A percentile compares a stretch with the other conserved stretches of the same genome.
Evolutionary conservation across 441 rosid genomes (phyloP).

Genomic region (Gossypium gossypioides): DNA sequence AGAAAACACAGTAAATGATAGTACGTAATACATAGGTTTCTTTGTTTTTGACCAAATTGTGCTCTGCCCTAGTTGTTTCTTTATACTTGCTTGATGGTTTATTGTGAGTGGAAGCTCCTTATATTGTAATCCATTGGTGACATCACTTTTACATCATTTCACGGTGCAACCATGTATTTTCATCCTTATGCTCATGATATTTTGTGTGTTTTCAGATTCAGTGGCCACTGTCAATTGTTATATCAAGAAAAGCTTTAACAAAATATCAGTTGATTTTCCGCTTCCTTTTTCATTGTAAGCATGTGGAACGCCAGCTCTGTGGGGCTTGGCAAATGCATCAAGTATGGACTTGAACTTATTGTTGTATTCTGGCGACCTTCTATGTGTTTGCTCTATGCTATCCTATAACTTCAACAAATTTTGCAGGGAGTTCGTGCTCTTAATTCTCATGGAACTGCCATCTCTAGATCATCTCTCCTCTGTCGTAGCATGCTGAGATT

Average conservation of each 20-base stretch:
- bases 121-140: neutral
- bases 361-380: constrained; percentile 6
- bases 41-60: neutral
- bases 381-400: constrained; percentile 12
- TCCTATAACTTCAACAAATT: constrained; percentile 16
- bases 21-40: neutral
- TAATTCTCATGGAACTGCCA: constrained; percentile 62
- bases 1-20: neutral
- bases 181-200: neutral
- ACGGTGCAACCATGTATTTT: neutral
- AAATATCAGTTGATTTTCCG: constrained; percentile 92
- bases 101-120: neutral
- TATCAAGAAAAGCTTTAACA: constrained; percentile 78
- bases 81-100: neutral
- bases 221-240: constrained; percentile 91
- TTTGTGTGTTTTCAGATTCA: constrained; percentile 51
- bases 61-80: neutral
- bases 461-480: constrained; percentile 80
- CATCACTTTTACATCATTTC: neutral
- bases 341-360: constrained; percentile 37
- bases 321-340: constrained; percentile 98
- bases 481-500: constrained; percentile 97
- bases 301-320: constrained; percentile 92
- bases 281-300: constrained; percentile 82
- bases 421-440: constrained; percentile 74